Conservation (phyloP, 331 rosid species). For the Malus hybrid region DNA sequence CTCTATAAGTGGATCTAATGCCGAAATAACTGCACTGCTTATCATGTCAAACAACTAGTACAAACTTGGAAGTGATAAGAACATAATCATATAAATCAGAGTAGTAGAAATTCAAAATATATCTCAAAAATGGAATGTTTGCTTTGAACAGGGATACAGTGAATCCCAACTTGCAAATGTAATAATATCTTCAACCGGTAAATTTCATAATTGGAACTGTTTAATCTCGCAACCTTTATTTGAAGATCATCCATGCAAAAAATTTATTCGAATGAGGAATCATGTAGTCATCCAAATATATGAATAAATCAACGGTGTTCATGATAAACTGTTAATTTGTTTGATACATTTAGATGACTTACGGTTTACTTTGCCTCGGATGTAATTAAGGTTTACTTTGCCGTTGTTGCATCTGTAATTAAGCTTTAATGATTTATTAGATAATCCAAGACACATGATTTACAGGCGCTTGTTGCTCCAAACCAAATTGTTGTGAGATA, state of each 20-base stretch:
- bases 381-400: not conserved
- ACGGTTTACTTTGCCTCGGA: not conserved
- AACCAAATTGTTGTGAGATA: constrained; percentile 22
- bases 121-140: not conserved
- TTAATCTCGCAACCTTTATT: no score
- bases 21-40: no score
- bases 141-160: constrained; percentile 70
- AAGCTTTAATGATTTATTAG: not conserved
- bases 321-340: no score
- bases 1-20: no score
- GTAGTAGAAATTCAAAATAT: no score
- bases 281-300: no score
- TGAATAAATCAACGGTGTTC: no score
- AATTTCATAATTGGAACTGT: no score
- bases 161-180: constrained; percentile 52
- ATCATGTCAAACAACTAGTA: no score
- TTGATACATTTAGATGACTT: not conserved
- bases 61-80: no score
- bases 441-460: not conserved
- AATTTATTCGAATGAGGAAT: not conserved
- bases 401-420: not conserved
- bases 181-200: no score
- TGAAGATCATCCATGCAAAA: no score
- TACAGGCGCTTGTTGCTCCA: not conserved
- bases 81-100: not conserved